Evolutionary conservation across 306 rosid species (phyloP), one percentile per base, ranked within the genome.

Genomic region (Dryas octopetala): DNA sequence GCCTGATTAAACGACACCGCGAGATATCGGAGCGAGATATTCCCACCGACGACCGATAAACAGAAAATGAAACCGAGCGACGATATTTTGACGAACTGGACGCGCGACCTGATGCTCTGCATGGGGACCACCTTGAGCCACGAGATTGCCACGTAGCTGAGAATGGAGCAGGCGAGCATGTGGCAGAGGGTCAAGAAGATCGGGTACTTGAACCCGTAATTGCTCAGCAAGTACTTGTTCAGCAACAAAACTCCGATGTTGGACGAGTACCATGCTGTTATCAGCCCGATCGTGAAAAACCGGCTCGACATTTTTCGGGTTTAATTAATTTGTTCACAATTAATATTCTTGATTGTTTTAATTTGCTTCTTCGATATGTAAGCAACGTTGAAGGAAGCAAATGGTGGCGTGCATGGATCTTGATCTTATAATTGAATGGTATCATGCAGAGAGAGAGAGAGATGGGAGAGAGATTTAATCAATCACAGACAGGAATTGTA

Each of bases 101-200:
- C 86, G 17, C 96, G 77, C 1, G 98, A 95, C 50, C 97, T 90
- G 44, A 95, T 81, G 26, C 89, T 89, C 82, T 95, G 99, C 91
- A 95, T 84, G 10, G 99, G 99, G 5, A 95, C 99, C 81, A 92
- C 53, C 90, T 92, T 92, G 80, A 95, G 43, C 97, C 97, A 92
- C 1, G 99, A 96, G 62, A 95, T 95, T 19, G 99, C 99, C 6
- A 95, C 54, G 75, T 92, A 95, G 83, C 99, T 95, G 77, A 95
- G 81, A 26, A 95, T 38, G 3, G 99, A 92, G 70, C 99, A 95
- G 0, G 99, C 97, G 0, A 96, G 88, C 99, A 95, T 95, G 73
- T 95, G 99, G 71, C 99, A 95, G 91, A 95, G 93, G 86, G 99
- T 95, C 57, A 95, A 85, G 79, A 95, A 95, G 49, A 95, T 95